phyloP scores from a whole-genome alignment of 1,284 basidiomycete genomes.

The Xerocomus nothofagi region DNA sequence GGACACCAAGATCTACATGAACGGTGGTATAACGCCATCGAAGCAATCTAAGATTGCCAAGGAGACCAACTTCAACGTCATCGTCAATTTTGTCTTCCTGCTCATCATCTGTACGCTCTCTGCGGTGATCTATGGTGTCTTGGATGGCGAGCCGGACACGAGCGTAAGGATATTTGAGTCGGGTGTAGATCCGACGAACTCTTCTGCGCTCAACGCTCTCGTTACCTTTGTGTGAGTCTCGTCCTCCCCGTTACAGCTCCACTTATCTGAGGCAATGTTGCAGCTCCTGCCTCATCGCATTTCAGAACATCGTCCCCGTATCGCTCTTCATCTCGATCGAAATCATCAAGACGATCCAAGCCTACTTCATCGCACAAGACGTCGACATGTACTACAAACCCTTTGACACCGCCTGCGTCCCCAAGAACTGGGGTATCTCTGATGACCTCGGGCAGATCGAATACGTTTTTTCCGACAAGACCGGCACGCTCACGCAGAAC shows the following conservation, averaged over 20 bases:
- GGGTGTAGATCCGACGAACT: constrained; percentile 61
- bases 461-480: constrained; percentile 98
- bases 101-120: constrained; percentile 75
- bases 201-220: constrained; percentile 72
- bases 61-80: constrained; percentile 98
- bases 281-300: constrained; percentile 87
- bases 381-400: constrained; percentile 95
- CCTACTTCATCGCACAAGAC: constrained; percentile 97
- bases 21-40: constrained; percentile 88
- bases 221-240: constrained; percentile 85
- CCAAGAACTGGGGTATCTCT: constrained; percentile 98
- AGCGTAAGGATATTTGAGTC: constrained; percentile 76
- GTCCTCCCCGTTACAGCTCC: background rate
- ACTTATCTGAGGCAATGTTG: constrained; percentile 11
- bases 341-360: constrained; percentile 97
- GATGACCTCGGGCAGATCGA: constrained; percentile 98
- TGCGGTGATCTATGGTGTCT: constrained; percentile 75
- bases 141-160: constrained; percentile 61
- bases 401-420: constrained; percentile 86
- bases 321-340: constrained; percentile 98
- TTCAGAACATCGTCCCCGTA: constrained; percentile 98
- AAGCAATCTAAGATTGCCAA: constrained; percentile 96
- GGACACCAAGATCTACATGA: constrained; percentile 98
- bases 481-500: constrained; percentile 94
- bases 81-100: constrained; percentile 90